Evolutionary conservation across 1,139 yeast genomes (phyloP).

Genomic region (Taphrina wiesneri): DNA sequence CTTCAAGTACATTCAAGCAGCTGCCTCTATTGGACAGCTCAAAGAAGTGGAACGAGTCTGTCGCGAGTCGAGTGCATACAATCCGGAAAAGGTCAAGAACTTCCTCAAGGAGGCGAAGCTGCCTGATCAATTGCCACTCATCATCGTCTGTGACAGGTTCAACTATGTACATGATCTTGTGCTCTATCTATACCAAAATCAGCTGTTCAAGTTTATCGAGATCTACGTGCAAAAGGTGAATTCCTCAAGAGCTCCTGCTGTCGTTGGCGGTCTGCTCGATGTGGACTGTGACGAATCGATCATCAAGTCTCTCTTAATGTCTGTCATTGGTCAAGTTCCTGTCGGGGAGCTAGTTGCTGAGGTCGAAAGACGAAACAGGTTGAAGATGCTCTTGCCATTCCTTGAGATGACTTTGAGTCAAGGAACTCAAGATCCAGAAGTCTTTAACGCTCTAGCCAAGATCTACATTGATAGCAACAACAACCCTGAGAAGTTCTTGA

Average conservation of each 20-base stretch:
- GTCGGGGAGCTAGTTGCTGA: constrained; percentile 83
- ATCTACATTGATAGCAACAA: constrained; percentile 97
- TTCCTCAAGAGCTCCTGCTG: constrained; percentile 94
- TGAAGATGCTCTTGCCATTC: constrained; percentile 87
- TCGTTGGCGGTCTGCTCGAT: constrained; percentile 90
- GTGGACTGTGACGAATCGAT: constrained; percentile 94
- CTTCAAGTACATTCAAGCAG: constrained; percentile 91
- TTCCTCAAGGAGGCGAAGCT: constrained; percentile 90
- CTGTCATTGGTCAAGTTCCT: constrained; percentile 94
- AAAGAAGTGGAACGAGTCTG: constrained; percentile 95
- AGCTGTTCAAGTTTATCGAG: constrained; percentile 92
- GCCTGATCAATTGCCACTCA: constrained; percentile 93
- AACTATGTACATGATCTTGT: constrained; percentile 91
- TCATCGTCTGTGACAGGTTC: constrained; percentile 92
- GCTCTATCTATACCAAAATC: constrained; percentile 88
- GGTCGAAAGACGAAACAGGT: constrained; percentile 93
- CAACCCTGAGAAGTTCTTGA: constrained; percentile 93
- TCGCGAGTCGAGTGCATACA: constrained; percentile 88
- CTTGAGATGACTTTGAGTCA: constrained; percentile 84
- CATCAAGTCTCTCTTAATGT: constrained; percentile 74
- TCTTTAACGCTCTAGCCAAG: constrained; percentile 92
- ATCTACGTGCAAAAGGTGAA: constrained; percentile 97
- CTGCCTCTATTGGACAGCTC: constrained; percentile 84
- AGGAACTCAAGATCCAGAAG: constrained; percentile 88
- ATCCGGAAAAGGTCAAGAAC: constrained; percentile 96